Conservation (phyloP, 2,329 filamentous ascomycete species). For the Paecilomyces sp. region DNA sequence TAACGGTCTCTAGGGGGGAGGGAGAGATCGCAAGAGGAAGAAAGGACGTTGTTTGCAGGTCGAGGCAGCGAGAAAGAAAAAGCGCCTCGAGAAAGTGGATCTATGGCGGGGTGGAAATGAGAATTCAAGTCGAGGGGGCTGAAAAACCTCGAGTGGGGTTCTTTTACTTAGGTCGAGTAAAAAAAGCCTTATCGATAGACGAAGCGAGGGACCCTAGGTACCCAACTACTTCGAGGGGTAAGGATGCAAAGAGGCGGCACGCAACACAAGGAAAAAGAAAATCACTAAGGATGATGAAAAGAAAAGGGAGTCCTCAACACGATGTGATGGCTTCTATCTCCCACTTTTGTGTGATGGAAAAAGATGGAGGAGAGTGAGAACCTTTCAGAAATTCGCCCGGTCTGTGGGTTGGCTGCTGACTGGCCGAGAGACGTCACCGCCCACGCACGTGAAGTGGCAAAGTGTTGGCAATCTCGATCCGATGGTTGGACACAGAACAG, state of each 20-base stretch:
- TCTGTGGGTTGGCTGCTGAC: conserved; percentile 4
- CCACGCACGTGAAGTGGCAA: conserved; percentile 6
- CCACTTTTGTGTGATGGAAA: background rate
- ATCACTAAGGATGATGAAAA: conserved; percentile 3
- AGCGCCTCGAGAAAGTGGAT: conserved; percentile 20
- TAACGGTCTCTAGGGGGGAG: conserved; percentile 10
- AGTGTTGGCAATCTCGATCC: background rate
- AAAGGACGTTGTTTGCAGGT: conserved; percentile 7
- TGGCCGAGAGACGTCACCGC: conserved; percentile 7
- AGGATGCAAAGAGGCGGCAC: conserved; percentile 5
- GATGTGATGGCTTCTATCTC: background rate
- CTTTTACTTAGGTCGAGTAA: conserved; percentile 5
- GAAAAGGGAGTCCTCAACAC: conserved; percentile 5
- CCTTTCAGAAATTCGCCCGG: conserved; percentile 4
- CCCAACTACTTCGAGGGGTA: background rate
- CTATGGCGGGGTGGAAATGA: conserved; percentile 20
- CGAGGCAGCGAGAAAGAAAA: conserved; percentile 3
- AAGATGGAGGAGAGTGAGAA: background rate
- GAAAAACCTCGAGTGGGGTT: conserved; percentile 16
- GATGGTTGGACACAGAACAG: background rate
- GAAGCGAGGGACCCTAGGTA: background rate
- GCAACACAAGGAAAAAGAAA: conserved; percentile 2
- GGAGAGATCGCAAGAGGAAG: conserved; percentile 23
- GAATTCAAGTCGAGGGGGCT: conserved; percentile 17
- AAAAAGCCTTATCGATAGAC: conserved; percentile 37